Conservation (phyloP, 169 alveolate genomes). For the Cryptosporidium andersoni region DNA sequence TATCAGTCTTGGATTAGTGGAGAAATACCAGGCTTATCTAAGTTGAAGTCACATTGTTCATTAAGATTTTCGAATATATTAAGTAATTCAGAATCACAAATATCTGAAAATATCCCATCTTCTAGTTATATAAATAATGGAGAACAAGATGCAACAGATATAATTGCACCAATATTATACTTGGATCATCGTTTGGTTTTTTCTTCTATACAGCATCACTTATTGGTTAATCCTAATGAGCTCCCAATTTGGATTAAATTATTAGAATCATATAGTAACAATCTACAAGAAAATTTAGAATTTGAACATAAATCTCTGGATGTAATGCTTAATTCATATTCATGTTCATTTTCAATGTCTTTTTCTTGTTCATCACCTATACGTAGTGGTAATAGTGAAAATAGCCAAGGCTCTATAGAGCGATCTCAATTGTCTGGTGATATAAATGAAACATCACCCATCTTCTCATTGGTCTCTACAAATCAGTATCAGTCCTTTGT, state of each 20-base stretch:
- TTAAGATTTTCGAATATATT: no score
- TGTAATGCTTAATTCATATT: constrained; percentile 7
- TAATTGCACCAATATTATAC: no score
- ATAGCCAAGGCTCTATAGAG: constrained; percentile 14
- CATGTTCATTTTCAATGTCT: constrained; percentile 19
- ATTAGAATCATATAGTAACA: neutral
- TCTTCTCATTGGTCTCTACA: constrained; percentile 37
- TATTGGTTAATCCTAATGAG: constrained; percentile 31
- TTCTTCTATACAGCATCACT: constrained; percentile 45
- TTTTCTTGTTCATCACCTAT: constrained; percentile 19
- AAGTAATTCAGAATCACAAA: no score
- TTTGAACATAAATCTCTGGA: constrained; percentile 6
- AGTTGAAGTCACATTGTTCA: neutral
- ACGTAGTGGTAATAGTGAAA: neutral
- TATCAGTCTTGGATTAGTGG: constrained; percentile 60
- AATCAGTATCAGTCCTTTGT: constrained; percentile 42
- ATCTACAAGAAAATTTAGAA: neutral
- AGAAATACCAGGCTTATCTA: constrained; percentile 56
- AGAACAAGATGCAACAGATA: no score
- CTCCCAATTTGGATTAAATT: constrained; percentile 14
- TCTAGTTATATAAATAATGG: no score
- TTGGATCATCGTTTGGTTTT: no score
- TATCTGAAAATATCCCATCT: no score
- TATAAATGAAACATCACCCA: constrained; percentile 25
- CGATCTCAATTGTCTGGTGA: neutral